These are phyloP conservation scores for Parastagonospora avenae DNA, from an alignment of 2,329 filamentous ascomycete genomes.

Conservation along the genomic window DNA sequence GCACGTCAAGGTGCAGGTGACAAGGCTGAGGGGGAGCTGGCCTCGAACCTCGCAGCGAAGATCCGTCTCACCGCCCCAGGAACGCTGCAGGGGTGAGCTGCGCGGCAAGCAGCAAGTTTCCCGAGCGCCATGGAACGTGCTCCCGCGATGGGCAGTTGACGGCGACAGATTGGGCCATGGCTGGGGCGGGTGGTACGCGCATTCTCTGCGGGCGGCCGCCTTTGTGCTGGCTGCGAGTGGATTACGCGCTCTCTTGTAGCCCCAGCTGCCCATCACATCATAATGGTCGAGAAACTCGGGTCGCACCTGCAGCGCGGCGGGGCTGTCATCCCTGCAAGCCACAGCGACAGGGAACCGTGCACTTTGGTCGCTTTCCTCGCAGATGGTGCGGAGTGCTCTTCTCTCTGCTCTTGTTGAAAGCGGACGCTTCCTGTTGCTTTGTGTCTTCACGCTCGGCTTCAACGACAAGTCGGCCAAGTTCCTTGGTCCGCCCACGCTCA, in stretches of 20 bases:
- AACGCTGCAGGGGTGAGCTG: background rate
- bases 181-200: background rate
- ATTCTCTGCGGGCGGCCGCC: background rate
- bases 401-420: background rate
- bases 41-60: background rate
- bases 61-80: constrained; percentile 5
- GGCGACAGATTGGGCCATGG: background rate
- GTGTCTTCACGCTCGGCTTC: background rate
- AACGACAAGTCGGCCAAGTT: background rate
- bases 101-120: background rate
- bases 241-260: background rate
- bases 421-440: background rate
- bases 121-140: background rate
- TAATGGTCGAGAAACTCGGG: background rate
- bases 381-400: background rate
- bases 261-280: background rate
- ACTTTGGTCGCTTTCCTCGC: background rate
- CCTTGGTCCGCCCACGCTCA: background rate
- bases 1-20: constrained; percentile 14
- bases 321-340: background rate
- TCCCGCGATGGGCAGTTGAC: background rate
- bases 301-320: background rate
- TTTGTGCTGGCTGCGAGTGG: background rate
- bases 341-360: background rate
- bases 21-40: background rate